phyloP scores from a whole-genome alignment of 495 filamentous ascomycete species.

The Penicillium arizonense region DNA sequence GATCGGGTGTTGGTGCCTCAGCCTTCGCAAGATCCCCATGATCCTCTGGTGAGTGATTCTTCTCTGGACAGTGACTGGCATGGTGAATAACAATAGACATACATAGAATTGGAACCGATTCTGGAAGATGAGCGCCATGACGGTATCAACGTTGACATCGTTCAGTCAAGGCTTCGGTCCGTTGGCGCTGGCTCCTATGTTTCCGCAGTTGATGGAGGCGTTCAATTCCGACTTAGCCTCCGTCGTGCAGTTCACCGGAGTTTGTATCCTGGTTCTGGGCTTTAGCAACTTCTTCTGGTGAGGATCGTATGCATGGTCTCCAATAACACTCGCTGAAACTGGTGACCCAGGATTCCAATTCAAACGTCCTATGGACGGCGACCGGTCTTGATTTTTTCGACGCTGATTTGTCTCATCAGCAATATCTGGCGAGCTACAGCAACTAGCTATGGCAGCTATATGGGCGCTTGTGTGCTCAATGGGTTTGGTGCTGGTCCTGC shows the following conservation, averaged over 20 bases:
- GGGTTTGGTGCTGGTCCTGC: conserved; percentile 57
- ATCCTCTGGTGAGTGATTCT: conserved; percentile 35
- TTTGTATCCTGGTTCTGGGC: conserved; percentile 60
- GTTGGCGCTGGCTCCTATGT: conserved; percentile 57
- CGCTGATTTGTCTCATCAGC: conserved; percentile 52
- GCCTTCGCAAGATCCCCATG: conserved; percentile 46
- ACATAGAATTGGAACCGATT: conserved; percentile 40
- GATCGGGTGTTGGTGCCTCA: conserved; percentile 54
- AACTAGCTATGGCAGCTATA: conserved; percentile 56
- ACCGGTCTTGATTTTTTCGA: conserved; percentile 56
- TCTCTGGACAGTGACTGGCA: neutral
- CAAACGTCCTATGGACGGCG: conserved; percentile 57
- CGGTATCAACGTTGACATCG: conserved; percentile 46
- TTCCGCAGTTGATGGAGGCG: conserved; percentile 52
- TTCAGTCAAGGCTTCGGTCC: conserved; percentile 61
- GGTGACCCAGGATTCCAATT: conserved; percentile 50
- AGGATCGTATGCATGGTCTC: neutral
- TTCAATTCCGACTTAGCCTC: conserved; percentile 53
- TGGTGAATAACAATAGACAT: neutral
- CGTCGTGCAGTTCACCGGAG: conserved; percentile 53
- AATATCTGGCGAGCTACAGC: conserved; percentile 60
- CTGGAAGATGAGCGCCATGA: conserved; percentile 44
- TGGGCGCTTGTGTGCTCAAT: conserved; percentile 60
- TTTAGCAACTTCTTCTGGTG: conserved; percentile 64
- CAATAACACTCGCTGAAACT: neutral